Conservation (phyloP, 1,284 basidiomycete species). For the Moniliella sp. region DNA sequence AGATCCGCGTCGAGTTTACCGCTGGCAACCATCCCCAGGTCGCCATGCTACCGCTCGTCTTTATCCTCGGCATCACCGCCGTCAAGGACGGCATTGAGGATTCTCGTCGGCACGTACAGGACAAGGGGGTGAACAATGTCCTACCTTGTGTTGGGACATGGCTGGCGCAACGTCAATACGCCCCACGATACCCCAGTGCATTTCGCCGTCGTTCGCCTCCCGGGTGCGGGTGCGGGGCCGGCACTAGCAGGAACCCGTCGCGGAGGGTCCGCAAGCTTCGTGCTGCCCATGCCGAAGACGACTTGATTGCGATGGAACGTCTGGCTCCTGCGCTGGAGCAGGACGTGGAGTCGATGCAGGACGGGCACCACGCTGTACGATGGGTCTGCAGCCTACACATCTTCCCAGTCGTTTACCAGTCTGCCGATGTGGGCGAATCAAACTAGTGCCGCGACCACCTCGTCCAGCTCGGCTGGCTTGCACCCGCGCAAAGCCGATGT, state of each 20-base stretch:
- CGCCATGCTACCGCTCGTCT: conserved; percentile 64
- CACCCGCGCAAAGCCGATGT: conserved; percentile 35
- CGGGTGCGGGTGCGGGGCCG: conserved; percentile 40
- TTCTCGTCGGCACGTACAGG: conserved; percentile 60
- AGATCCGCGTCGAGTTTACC: conserved; percentile 63
- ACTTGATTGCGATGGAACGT: conserved; percentile 3
- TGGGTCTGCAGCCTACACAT: background rate
- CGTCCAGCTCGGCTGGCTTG: background rate
- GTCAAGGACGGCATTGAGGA: conserved; percentile 89
- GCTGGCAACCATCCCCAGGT: conserved; percentile 56
- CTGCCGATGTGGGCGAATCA: background rate
- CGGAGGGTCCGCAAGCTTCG: conserved; percentile 44
- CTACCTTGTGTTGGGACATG: conserved; percentile 54
- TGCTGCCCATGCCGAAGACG: conserved; percentile 2
- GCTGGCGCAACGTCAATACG: conserved; percentile 78
- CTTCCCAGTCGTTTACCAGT: background rate
- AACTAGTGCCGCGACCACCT: background rate
- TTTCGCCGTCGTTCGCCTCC: conserved; percentile 43
- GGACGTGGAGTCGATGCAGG: background rate
- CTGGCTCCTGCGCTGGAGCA: conserved; percentile 3
- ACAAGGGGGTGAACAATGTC: conserved; percentile 81
- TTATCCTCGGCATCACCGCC: conserved; percentile 68
- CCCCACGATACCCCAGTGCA: conserved; percentile 54
- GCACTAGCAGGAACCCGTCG: conserved; percentile 59
- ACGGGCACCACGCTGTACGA: background rate